These are phyloP conservation scores for Fusarium chlamydosporum DNA, from an alignment of 2,329 filamentous ascomycete genomes.

Conservation along the genomic window DNA sequence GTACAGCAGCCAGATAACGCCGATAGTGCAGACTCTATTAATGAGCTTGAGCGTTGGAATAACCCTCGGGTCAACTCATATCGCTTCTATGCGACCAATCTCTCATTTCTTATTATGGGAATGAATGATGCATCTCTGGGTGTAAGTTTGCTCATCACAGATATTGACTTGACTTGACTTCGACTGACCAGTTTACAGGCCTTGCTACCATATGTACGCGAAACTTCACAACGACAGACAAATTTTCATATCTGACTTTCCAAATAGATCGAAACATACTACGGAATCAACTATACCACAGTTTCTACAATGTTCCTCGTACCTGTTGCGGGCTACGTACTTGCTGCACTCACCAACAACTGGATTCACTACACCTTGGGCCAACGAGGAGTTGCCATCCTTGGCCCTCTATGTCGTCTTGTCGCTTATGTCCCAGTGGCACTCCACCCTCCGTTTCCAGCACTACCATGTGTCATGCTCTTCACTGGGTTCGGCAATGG, in stretches of 20 bases:
- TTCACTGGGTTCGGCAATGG: conserved; percentile 80
- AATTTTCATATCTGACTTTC: neutral
- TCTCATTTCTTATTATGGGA: conserved; percentile 75
- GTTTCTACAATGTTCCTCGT: conserved; percentile 77
- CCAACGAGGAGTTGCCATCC: conserved; percentile 77
- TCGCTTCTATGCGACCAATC: conserved; percentile 71
- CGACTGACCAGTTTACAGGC: conserved; percentile 55
- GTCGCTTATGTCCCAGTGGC: conserved; percentile 75
- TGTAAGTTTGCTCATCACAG: conserved; percentile 57
- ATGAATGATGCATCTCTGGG: conserved; percentile 77
- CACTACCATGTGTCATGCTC: conserved; percentile 74
- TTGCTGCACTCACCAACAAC: conserved; percentile 75
- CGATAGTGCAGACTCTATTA: conserved; percentile 23
- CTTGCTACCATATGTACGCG: conserved; percentile 63
- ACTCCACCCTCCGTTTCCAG: conserved; percentile 77
- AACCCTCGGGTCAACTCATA: conserved; percentile 69
- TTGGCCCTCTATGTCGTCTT: conserved; percentile 74
- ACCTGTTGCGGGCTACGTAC: conserved; percentile 74
- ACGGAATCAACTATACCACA: conserved; percentile 71
- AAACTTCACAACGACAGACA: neutral
- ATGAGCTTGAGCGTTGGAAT: conserved; percentile 71
- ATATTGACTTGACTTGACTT: neutral
- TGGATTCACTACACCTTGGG: conserved; percentile 74
- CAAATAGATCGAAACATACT: conserved; percentile 62
- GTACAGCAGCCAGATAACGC: conserved; percentile 10